These are phyloP conservation scores for Dittrichia graveolens DNA, from an alignment of 129 eudicot genomes.

Conservation along the genomic window DNA sequence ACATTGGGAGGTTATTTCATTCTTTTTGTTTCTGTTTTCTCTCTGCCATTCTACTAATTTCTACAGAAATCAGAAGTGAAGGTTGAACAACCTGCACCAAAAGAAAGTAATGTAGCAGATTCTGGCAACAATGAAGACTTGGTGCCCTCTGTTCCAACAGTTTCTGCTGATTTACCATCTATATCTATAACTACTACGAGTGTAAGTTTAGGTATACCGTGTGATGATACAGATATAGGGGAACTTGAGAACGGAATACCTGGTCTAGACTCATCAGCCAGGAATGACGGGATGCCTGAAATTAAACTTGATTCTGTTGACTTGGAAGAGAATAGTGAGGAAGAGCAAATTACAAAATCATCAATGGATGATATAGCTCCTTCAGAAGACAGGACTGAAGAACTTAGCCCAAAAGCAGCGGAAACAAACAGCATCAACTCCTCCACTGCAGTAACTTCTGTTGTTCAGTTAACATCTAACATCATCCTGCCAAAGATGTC, in stretches of 20 bases:
- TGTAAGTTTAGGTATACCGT: constrained; percentile 37
- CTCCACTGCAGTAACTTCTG: constrained; percentile 65
- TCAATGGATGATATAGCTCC: constrained; percentile 61
- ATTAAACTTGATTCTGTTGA: constrained; percentile 47
- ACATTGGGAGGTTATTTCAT: neutral
- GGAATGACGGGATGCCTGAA: constrained; percentile 48
- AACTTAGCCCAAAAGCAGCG: constrained; percentile 77
- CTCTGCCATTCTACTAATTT: constrained; percentile 17
- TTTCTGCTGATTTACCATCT: constrained; percentile 43
- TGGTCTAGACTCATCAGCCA: constrained; percentile 67
- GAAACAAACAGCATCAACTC: constrained; percentile 57
- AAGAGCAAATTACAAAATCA: constrained; percentile 54
- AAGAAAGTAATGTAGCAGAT: constrained; percentile 40
- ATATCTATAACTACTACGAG: constrained; percentile 12
- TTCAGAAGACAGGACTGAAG: constrained; percentile 89
- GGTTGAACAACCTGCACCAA: constrained; percentile 33
- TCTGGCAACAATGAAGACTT: constrained; percentile 34
- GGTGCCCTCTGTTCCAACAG: constrained; percentile 33
- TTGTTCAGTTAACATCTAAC: constrained; percentile 49
- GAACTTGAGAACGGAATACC: constrained; percentile 66
- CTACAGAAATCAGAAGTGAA: constrained; percentile 51
- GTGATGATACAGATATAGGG: constrained; percentile 53
- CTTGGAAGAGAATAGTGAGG: constrained; percentile 57
- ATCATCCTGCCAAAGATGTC: constrained; percentile 87
- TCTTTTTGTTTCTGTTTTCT: constrained; percentile 1